Percentiles rank a stretch among this genome's conserved stretches.
These are phyloP conservation scores for Colletotrichum somersetense DNA, from an alignment of 2,329 filamentous ascomycete genomes.

Conservation along the genomic window DNA sequence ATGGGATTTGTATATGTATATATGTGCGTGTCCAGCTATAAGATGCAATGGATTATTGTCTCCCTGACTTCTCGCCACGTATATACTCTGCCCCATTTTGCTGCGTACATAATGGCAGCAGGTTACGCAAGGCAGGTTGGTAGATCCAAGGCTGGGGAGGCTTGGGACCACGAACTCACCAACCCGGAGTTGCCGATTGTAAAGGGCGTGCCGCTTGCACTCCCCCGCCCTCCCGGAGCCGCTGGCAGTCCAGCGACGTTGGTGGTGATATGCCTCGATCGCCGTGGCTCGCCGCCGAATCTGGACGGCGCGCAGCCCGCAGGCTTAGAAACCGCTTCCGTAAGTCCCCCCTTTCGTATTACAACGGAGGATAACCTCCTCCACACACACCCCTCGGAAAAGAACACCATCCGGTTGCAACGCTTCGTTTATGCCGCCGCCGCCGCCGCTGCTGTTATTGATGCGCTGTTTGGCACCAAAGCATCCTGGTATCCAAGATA, in stretches of 20 bases:
- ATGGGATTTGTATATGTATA: not conserved
- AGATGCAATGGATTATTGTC: not conserved
- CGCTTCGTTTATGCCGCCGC: not conserved
- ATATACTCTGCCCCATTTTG: not conserved
- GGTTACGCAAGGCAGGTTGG: not conserved
- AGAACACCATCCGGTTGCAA: not conserved
- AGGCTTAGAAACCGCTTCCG: not conserved
- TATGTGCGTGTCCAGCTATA: not conserved
- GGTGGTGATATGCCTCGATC: not conserved
- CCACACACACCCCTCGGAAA: not conserved
- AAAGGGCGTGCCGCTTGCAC: no score
- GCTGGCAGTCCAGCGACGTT: not conserved
- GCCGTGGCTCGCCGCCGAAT: not conserved
- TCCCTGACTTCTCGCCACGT: not conserved
- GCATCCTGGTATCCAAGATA: not conserved
- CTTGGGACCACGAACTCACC: not conserved
- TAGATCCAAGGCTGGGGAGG: not conserved
- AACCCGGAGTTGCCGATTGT: not conserved
- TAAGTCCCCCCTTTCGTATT: not conserved
- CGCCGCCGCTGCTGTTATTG: not conserved
- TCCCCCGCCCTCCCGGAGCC: no score
- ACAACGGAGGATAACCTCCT: not conserved
- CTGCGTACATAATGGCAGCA: not conserved
- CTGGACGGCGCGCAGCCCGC: not conserved
- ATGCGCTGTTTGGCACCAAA: not conserved